Evolutionary conservation across 257 asterid species (phyloP), one percentile per base, ranked within the genome.

Genomic region (Jaltomata sinuosa): DNA sequence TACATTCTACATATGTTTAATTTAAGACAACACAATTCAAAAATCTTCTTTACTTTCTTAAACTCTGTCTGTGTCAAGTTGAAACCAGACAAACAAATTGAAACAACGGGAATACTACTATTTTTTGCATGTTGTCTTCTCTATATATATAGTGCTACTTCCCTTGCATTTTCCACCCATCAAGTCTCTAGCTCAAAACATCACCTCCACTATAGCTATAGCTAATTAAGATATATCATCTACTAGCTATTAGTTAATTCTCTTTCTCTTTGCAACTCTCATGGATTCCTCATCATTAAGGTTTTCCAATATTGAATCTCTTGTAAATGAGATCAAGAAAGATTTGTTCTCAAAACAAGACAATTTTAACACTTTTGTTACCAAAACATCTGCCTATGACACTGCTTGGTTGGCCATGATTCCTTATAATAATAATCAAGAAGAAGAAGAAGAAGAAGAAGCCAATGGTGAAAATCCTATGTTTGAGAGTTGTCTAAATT

Each of bases 371-470:
- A 29, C 85, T 15, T 80, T 84, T 40, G 85, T 86, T 6, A 57
- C 89, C 10, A 85, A 90, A 72, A 72, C 53, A 9, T 90, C 91
- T 29, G 92, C 93, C 3, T 89, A 93, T 31, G 95, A 92, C 88
- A 92, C 91, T 9, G 94, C 95, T 11, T 93, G 95, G 93, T 25
- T 93, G 79, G 92, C 94, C 84, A 93, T 91, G 94, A 54, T 93
- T 47, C 91, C 93, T 3, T 71, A 62, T 67, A 65, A 85, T 3
- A 1, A 65, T 5, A 1, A 72, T 72, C 80, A 69, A 69, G 53
- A 25, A 61, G 27, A 57, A 57, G 68, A 61, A 22, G n/a, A 38
- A 38, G 42, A 38, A 38, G 4, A 59, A 22, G 16, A 62, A 29
- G 40, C 15, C 11, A n/a, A 9, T n/a, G 64, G 50, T n/a, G n/a